These are phyloP conservation scores for Backusella westeae DNA, from an alignment of 192 early-diverging fungal genomes.

Conservation along the genomic window DNA sequence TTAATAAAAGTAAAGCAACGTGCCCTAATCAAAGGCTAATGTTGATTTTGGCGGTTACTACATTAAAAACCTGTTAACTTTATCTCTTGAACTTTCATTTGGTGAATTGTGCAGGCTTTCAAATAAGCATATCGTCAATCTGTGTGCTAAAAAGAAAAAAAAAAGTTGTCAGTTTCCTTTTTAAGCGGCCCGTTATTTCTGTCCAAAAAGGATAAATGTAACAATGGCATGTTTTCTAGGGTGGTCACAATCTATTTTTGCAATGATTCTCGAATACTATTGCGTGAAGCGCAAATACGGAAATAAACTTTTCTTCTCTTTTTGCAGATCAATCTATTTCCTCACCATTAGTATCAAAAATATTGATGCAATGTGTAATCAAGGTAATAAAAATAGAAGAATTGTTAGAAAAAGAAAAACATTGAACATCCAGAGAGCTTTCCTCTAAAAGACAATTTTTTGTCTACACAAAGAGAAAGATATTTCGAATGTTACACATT, in stretches of 20 bases:
- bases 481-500: background rate
- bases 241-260: background rate
- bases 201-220: background rate
- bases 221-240: background rate
- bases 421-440: background rate
- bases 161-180: background rate
- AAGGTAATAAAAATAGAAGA: background rate
- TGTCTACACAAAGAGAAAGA: background rate
- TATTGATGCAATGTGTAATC: background rate
- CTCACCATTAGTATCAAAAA: background rate
- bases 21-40: background rate
- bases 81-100: background rate
- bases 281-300: background rate
- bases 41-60: too few species aligned
- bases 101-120: background rate
- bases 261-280: background rate
- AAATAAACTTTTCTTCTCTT: background rate
- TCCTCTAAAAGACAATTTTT: background rate
- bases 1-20: background rate
- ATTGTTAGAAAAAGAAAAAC: background rate
- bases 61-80: background rate
- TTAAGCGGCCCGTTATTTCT: background rate
- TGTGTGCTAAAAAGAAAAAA: background rate
- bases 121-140: background rate
- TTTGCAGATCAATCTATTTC: background rate